Evolutionary conservation across 257 asterid genomes (phyloP).

Genomic region (Solanum clarkiae): DNA sequence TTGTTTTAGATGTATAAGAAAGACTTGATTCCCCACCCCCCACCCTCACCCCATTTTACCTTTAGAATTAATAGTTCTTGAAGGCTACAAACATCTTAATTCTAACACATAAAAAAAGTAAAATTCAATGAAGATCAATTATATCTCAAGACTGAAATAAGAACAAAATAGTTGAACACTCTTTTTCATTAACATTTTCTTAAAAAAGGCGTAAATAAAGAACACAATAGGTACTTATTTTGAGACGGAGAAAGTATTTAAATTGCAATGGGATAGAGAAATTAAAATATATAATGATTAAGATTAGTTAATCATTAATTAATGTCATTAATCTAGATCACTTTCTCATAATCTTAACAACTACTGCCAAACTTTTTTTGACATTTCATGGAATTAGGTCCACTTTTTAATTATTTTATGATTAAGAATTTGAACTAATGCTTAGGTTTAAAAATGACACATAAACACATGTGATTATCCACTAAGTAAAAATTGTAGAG

Average conservation of each 20-base stretch:
- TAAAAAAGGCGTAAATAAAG: not conserved
- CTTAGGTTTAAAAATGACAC: not conserved
- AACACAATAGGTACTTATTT: not conserved
- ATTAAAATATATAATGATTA: not conserved
- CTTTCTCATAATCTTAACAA: not conserved
- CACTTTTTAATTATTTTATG: not conserved
- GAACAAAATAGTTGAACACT: not conserved
- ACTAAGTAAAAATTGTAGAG: not conserved
- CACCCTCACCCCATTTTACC: not conserved
- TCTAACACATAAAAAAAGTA: not conserved
- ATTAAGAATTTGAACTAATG: not conserved
- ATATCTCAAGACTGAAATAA: not conserved
- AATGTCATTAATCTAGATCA: not conserved
- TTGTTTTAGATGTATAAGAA: not conserved
- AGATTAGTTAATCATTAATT: not conserved
- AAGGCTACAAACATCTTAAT: not conserved
- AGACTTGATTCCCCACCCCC: not conserved
- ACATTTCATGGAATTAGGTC: not conserved
- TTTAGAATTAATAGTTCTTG: not conserved
- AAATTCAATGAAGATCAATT: not conserved
- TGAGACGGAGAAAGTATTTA: not conserved
- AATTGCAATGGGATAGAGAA: not conserved
- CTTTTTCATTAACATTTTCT: not conserved
- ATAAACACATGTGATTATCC: not conserved
- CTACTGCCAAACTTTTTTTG: not conserved